Conservation (phyloP, 1,139 yeast genomes). For the Blastobotrys proliferans region DNA sequence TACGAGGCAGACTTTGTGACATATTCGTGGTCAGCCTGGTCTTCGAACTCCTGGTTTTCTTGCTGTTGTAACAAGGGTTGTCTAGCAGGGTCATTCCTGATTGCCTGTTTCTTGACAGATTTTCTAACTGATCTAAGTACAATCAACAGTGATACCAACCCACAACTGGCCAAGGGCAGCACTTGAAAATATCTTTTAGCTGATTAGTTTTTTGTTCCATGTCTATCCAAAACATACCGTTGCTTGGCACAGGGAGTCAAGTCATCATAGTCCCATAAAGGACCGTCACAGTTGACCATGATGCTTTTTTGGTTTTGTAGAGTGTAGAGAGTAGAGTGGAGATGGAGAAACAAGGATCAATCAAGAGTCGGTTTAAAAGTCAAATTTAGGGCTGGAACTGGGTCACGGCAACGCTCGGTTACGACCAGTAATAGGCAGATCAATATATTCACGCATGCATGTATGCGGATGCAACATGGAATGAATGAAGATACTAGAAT, state of each 20-base stretch:
- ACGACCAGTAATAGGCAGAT: too few species aligned
- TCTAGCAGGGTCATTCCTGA: constrained; percentile 20
- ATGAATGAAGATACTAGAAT: too few species aligned
- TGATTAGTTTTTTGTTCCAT: neutral
- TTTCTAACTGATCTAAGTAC: constrained; percentile 21
- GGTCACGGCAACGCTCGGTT: too few species aligned
- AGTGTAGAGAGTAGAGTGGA: neutral
- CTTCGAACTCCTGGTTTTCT: constrained; percentile 11
- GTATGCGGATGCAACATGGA: too few species aligned
- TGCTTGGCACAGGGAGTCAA: constrained; percentile 27
- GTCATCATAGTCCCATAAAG: constrained; percentile 29
- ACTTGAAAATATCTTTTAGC: constrained; percentile 24
- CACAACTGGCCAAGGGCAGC: constrained; percentile 19
- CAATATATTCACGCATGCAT: too few species aligned
- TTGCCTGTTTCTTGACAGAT: constrained; percentile 6
- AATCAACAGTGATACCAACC: constrained; percentile 18
- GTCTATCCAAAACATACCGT: constrained; percentile 21
- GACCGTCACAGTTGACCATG: constrained; percentile 19
- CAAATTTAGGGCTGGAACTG: too few species aligned
- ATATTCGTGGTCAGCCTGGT: constrained; percentile 16
- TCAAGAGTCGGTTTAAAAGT: neutral
- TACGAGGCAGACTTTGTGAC: constrained; percentile 17
- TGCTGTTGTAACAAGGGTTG: constrained; percentile 20
- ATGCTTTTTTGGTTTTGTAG: neutral
- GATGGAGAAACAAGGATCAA: neutral